Evolutionary conservation across 768 basidiomycete genomes (phyloP).

Genomic region (Leccinum sublutescens): DNA sequence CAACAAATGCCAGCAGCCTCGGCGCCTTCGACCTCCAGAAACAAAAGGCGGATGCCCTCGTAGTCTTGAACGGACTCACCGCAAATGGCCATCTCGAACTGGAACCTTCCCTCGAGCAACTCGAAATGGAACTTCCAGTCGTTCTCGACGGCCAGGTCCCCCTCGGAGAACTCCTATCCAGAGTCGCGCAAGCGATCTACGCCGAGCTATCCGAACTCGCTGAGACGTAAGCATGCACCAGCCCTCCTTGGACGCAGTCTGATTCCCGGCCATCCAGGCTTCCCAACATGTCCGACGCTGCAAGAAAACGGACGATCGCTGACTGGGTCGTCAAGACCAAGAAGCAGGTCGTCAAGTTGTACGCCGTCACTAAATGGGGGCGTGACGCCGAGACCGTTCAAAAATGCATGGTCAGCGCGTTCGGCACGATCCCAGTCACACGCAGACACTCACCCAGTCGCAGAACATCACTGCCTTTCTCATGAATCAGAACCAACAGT

Average conservation of each 20-base stretch:
- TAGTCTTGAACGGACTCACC: constrained; percentile 27
- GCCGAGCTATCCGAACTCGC: constrained; percentile 79
- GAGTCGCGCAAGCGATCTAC: constrained; percentile 77
- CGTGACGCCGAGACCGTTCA: constrained; percentile 81
- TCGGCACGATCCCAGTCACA: background rate
- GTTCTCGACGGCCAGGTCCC: constrained; percentile 74
- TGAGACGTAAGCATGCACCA: constrained; percentile 65
- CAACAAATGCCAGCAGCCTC: constrained; percentile 15
- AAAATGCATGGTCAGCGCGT: constrained; percentile 70
- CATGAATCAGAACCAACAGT: constrained; percentile 80
- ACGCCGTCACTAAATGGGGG: constrained; percentile 85
- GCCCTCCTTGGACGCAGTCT: constrained; percentile 1
- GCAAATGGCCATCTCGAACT: constrained; percentile 38
- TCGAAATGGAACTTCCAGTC: constrained; percentile 72
- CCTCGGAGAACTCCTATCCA: constrained; percentile 70
- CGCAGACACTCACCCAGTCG: background rate
- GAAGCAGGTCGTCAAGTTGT: constrained; percentile 86
- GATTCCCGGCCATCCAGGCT: constrained; percentile 41
- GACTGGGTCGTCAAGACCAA: constrained; percentile 91
- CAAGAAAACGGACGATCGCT: constrained; percentile 76
- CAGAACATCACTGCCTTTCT: constrained; percentile 89
- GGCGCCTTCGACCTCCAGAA: constrained; percentile 25
- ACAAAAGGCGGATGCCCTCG: constrained; percentile 32
- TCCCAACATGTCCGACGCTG: constrained; percentile 79
- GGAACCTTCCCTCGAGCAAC: constrained; percentile 47